These are phyloP conservation scores for Trypanosoma congolense DNA, from an alignment of 208 protist species.

Conservation along the genomic window DNA sequence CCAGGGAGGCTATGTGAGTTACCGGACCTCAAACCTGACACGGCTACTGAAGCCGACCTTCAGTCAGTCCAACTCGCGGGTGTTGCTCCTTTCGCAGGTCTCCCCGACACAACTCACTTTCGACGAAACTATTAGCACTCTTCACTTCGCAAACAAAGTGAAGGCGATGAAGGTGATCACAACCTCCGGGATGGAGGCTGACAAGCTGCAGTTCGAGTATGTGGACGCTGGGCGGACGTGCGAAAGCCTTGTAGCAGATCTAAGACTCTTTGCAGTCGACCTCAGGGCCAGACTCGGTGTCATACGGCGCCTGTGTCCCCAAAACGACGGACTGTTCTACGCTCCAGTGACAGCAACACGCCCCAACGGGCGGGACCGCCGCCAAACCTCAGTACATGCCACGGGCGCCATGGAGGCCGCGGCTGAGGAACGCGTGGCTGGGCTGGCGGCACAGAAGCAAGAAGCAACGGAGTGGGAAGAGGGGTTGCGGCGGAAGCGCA, in stretches of 20 bases:
- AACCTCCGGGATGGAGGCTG: constrained; percentile 25
- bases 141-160: constrained; percentile 51
- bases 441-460: constrained; percentile 30
- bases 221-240: constrained; percentile 23
- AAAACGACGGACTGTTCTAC: constrained; percentile 63
- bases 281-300: constrained; percentile 31
- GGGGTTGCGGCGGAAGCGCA: constrained; percentile 17
- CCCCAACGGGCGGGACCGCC: constrained; percentile 36
- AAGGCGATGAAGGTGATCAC: constrained; percentile 46
- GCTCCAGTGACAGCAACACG: constrained; percentile 23
- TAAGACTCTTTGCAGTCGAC: constrained; percentile 47
- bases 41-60: constrained; percentile 48
- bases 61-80: constrained; percentile 28
- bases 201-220: constrained; percentile 38
- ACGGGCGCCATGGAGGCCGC: constrained; percentile 42
- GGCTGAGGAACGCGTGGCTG: constrained; percentile 41
- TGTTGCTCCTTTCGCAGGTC: constrained; percentile 45
- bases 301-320: constrained; percentile 40
- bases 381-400: constrained; percentile 27
- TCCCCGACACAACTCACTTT: constrained; percentile 27
- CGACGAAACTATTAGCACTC: constrained; percentile 39
- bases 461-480: constrained; percentile 35
- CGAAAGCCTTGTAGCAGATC: constrained; percentile 26
- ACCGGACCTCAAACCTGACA: constrained; percentile 64
- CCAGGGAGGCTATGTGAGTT: constrained; percentile 32